Evolutionary conservation across 768 basidiomycete genomes (phyloP), one percentile per base, ranked within the genome.

Genomic region (Mycena rebaudengoi): DNA sequence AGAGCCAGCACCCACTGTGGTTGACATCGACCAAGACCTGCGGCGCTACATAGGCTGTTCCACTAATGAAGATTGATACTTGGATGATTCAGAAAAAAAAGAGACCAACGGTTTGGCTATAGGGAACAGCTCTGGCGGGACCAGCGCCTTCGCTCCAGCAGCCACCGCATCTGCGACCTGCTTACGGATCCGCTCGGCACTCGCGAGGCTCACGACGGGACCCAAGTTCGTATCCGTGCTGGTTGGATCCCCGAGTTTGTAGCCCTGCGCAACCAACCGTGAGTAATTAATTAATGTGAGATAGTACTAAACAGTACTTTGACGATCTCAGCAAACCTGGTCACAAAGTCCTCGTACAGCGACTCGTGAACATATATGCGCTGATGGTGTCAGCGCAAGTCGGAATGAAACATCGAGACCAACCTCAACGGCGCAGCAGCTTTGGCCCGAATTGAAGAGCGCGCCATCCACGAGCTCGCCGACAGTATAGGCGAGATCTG

Each of bases 401-500:
- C n/a, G n/a, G 32, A n/a, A 32, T 40, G 32, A 14, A 23, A 12
- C 80, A 16, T 64, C n/a, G n/a, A n/a, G n/a, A n/a, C n/a, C n/a
- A n/a, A 91, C 92, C 82, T 99, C 98, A 62, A 99, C 82, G 0
- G 92, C 88, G 72, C 97, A 98, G 76, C 97, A 99, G 66, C 95
- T 96, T 78, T 99, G 98, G 2, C 98, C 98, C 16, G 96, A 96
- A 77, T 99, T 99, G 83, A 95, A 99, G 79, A 96, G 90, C 5
- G 95, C 91, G 35, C 95, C 97, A 76, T 99, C 98, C 2, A 96
- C 96, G 4, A 99, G 85, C 70, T 98, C 91, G 23, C 87, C 84
- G 13, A 88, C 90, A 0, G 95, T 91, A 70, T 91, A 98, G 12
- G 87, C 85, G 1, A 98, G 71, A 76, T 98, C 88, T 0, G 92